Percentiles rank a stretch among this genome's conserved stretches.
Conservation (phyloP, 2,329 filamentous ascomycete species). For the Mycosphaerella sp. region DNA sequence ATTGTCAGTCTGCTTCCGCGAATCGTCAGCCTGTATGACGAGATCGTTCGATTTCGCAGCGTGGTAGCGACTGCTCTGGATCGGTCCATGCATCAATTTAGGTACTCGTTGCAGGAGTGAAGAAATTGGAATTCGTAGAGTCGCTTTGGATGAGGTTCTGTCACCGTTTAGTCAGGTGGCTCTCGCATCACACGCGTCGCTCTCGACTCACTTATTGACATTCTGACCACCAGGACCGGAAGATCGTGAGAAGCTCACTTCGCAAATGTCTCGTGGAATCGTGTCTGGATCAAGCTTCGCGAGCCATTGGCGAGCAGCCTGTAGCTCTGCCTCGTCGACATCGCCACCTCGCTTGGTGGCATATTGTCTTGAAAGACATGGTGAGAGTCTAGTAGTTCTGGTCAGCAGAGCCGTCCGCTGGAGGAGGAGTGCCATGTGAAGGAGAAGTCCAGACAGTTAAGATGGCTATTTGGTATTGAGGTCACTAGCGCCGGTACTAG, state of each 20-base stretch:
- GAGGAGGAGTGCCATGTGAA: background rate
- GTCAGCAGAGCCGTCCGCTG: background rate
- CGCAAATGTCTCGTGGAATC: constrained; percentile 51
- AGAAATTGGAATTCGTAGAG: constrained; percentile 51
- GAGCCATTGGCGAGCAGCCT: constrained; percentile 52
- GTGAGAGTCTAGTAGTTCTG: background rate
- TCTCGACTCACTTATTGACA: constrained; percentile 57
- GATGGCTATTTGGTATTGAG: no score
- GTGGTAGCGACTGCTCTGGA: constrained; percentile 51
- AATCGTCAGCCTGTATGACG: constrained; percentile 58
- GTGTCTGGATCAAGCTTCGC: constrained; percentile 47
- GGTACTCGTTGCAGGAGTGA: constrained; percentile 51
- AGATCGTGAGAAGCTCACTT: constrained; percentile 57
- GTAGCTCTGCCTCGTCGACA: constrained; percentile 24
- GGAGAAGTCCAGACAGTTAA: no score
- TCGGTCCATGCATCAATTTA: constrained; percentile 45
- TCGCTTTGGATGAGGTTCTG: constrained; percentile 62
- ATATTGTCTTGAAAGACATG: constrained; percentile 8
- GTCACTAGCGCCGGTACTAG: no score
- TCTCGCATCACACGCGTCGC: background rate
- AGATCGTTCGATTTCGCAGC: constrained; percentile 48
- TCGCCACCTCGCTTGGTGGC: constrained; percentile 15
- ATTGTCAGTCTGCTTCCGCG: constrained; percentile 56
- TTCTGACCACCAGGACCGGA: constrained; percentile 62
- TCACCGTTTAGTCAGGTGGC: background rate